Evolutionary conservation across 2,329 filamentous ascomycete species (phyloP).

Genomic region (Neonectria magnoliae): DNA sequence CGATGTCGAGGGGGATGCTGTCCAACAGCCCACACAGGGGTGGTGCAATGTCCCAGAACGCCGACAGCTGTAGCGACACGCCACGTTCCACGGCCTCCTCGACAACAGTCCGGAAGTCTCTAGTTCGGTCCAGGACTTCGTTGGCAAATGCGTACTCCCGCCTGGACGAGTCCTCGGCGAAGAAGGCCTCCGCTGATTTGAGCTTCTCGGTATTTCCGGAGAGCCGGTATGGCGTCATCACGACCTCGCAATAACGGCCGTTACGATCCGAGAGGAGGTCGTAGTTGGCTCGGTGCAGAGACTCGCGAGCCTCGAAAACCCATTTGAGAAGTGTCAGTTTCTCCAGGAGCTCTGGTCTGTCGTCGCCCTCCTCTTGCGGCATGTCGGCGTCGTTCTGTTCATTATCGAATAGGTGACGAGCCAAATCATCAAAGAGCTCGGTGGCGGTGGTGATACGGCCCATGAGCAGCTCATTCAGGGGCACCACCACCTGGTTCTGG

Average conservation of each 20-base stretch:
- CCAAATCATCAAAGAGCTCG: constrained; percentile 79
- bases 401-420: constrained; percentile 76
- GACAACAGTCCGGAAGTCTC: constrained; percentile 80
- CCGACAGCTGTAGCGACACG: constrained; percentile 89
- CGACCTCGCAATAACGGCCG: constrained; percentile 84
- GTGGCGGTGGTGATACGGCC: constrained; percentile 79
- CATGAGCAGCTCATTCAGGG: constrained; percentile 82
- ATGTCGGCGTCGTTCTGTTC: constrained; percentile 74
- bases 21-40: constrained; percentile 81
- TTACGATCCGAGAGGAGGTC: constrained; percentile 87
- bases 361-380: constrained; percentile 93
- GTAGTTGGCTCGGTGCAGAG: constrained; percentile 84
- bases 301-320: constrained; percentile 95
- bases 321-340: constrained; percentile 95
- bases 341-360: constrained; percentile 91
- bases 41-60: constrained; percentile 98
- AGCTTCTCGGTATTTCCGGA: constrained; percentile 83
- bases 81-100: constrained; percentile 87
- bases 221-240: constrained; percentile 80
- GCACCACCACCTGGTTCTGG: constrained; percentile 83
- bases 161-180: constrained; percentile 78
- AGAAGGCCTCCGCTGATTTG: constrained; percentile 82
- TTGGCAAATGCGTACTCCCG: constrained; percentile 76
- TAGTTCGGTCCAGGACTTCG: constrained; percentile 76
- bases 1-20: constrained; percentile 72